Conservation (phyloP, 2,329 filamentous ascomycete genomes). For the Colletotrichum sp. region DNA sequence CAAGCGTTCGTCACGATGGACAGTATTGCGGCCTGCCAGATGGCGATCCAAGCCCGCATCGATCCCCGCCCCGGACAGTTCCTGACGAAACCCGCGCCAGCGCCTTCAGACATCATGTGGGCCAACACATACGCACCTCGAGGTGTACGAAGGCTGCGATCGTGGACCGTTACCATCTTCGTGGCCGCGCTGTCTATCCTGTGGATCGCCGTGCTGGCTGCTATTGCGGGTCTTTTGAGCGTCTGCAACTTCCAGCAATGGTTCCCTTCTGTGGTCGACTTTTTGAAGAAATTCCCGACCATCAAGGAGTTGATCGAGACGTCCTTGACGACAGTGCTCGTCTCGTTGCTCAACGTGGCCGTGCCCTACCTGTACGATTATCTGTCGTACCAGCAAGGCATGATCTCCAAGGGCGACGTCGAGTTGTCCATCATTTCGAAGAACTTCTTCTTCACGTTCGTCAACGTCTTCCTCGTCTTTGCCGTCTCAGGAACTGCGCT, state of each 20-base stretch:
- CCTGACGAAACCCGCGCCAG: conserved; percentile 83
- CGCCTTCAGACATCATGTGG: conserved; percentile 95
- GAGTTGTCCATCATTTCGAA: conserved; percentile 96
- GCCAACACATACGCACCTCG: conserved; percentile 86
- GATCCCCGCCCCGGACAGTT: conserved; percentile 88
- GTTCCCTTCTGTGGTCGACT: conserved; percentile 71
- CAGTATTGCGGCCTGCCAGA: conserved; percentile 89
- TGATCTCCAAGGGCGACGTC: conserved; percentile 93
- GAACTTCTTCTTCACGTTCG: conserved; percentile 99
- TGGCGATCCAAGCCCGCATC: conserved; percentile 93
- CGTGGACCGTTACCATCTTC: conserved; percentile 83
- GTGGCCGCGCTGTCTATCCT: conserved; percentile 85
- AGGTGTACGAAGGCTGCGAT: conserved; percentile 73
- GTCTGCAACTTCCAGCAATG: conserved; percentile 79
- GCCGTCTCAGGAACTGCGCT: conserved; percentile 86
- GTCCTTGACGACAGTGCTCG: conserved; percentile 81
- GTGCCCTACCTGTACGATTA: conserved; percentile 96
- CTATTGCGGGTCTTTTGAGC: conserved; percentile 80
- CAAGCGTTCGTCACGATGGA: conserved; percentile 98
- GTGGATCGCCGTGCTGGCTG: conserved; percentile 84
- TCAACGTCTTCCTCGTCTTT: conserved; percentile 97
- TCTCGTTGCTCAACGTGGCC: conserved; percentile 86
- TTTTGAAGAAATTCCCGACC: conserved; percentile 71
- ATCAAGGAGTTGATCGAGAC: conserved; percentile 82
- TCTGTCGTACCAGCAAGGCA: conserved; percentile 88